phyloP scores from a whole-genome alignment of 768 basidiomycete genomes.

The Lactarius sanguifluus region DNA sequence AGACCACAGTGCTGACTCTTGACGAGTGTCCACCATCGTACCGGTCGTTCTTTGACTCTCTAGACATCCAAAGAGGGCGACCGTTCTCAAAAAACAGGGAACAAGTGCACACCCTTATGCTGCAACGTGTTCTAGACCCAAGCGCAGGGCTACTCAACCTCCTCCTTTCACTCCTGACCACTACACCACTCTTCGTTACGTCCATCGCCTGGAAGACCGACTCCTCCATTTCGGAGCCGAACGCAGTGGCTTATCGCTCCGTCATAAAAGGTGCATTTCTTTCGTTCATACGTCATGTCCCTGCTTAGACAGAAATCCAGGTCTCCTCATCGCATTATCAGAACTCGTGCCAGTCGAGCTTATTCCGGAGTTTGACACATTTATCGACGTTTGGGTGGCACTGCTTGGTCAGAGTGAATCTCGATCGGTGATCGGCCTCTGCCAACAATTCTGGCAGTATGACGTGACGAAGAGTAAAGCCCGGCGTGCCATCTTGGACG shows the following conservation, averaged over 20 bases:
- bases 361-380: conserved; percentile 69
- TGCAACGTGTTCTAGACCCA: conserved; percentile 53
- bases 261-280: conserved; percentile 71
- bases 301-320: conserved; percentile 41
- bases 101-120: conserved; percentile 56
- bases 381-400: conserved; percentile 76
- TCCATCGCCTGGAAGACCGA: conserved; percentile 66
- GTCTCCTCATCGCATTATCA: conserved; percentile 70
- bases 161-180: conserved; percentile 57
- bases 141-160: conserved; percentile 61
- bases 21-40: conserved; percentile 57
- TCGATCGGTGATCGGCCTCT: conserved; percentile 63
- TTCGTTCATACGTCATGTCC: background rate
- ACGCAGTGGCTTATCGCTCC: conserved; percentile 76
- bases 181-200: conserved; percentile 75
- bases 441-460: conserved; percentile 77
- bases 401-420: conserved; percentile 75
- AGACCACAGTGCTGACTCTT: conserved; percentile 44
- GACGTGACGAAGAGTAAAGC: conserved; percentile 68
- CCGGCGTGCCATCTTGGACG: conserved; percentile 80
- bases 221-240: conserved; percentile 69
- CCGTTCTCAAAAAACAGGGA: conserved; percentile 59
- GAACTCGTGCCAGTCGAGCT: conserved; percentile 75
- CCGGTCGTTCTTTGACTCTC: conserved; percentile 52
- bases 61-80: conserved; percentile 43